These are phyloP conservation scores for Hyphodiscus hymeniophilus DNA, from an alignment of 495 filamentous ascomycete genomes.

Conservation along the genomic window DNA sequence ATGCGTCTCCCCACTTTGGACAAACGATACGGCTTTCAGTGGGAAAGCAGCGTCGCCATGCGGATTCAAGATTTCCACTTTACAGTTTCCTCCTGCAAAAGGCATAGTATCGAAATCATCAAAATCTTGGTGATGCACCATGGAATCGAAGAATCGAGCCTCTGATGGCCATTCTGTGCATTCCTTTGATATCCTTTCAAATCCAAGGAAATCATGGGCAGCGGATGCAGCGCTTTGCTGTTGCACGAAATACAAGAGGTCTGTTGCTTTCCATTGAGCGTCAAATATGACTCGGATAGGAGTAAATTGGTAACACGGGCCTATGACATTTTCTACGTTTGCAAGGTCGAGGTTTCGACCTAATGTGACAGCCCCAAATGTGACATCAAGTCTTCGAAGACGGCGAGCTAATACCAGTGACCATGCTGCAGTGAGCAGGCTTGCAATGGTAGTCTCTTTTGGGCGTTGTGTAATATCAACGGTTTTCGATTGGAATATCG, in stretches of 20 bases:
- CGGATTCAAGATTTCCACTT: too few species aligned
- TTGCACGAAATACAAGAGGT: conserved; percentile 35
- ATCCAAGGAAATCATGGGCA: conserved; percentile 38
- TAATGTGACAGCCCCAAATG: conserved; percentile 23
- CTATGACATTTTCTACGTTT: background rate
- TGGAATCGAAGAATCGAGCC: background rate
- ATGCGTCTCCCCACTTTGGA: too few species aligned
- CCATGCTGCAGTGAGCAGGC: background rate
- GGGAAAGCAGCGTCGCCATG: too few species aligned
- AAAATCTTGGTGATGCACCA: too few species aligned
- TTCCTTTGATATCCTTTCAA: conserved; percentile 23
- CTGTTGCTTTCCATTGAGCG: conserved; percentile 26
- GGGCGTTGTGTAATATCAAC: conserved; percentile 28
- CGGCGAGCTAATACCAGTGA: background rate
- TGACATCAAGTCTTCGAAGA: conserved; percentile 32
- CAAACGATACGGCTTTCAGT: too few species aligned
- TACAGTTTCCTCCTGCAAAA: too few species aligned
- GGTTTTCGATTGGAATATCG: conserved; percentile 27
- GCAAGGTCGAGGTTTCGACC: background rate
- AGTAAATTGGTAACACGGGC: background rate
- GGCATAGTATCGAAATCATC: too few species aligned
- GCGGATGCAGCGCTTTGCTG: conserved; percentile 48
- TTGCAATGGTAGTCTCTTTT: conserved; percentile 19
- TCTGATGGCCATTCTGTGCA: conserved; percentile 27
- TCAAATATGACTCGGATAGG: conserved; percentile 18